Evolutionary conservation across 106 monocot genomes (phyloP).

Genomic region (Platanthera zijinensis): DNA sequence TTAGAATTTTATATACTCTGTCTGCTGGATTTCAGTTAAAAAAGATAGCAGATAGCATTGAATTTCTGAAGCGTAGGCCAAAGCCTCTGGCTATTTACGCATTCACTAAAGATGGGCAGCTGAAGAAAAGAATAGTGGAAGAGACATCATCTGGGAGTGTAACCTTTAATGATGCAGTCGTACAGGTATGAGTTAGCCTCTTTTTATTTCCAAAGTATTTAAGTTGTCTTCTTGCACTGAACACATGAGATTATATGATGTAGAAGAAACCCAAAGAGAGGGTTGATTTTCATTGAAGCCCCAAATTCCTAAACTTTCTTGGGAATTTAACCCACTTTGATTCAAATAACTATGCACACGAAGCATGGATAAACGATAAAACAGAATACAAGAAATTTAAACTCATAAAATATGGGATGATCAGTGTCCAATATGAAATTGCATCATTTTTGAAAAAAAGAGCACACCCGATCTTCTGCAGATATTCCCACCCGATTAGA

Average conservation of each 20-base stretch:
- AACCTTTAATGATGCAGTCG: conserved; percentile 62
- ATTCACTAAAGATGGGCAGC: conserved; percentile 50
- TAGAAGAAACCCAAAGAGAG: no score
- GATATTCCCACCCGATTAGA: no score
- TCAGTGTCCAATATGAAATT: no score
- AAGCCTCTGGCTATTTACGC: conserved; percentile 85
- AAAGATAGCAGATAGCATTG: conserved; percentile 73
- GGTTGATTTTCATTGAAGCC: no score
- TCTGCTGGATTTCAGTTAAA: conserved; percentile 38
- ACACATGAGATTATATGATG: neutral
- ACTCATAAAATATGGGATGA: no score
- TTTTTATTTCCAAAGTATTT: neutral
- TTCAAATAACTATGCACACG: no score
- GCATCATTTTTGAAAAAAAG: no score
- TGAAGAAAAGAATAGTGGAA: conserved; percentile 33
- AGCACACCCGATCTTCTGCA: no score
- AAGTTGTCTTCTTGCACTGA: neutral
- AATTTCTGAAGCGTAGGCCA: conserved; percentile 47
- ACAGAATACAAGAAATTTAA: no score
- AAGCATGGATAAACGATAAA: no score
- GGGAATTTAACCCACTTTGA: no score
- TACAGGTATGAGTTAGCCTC: conserved; percentile 41
- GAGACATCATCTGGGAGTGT: conserved; percentile 80
- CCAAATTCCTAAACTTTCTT: no score
- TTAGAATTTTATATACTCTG: neutral